Percentiles rank a stretch among this genome's conserved stretches.
Evolutionary conservation across 1,139 yeast genomes (phyloP).

Genomic region (Arxiozyma bovina): DNA sequence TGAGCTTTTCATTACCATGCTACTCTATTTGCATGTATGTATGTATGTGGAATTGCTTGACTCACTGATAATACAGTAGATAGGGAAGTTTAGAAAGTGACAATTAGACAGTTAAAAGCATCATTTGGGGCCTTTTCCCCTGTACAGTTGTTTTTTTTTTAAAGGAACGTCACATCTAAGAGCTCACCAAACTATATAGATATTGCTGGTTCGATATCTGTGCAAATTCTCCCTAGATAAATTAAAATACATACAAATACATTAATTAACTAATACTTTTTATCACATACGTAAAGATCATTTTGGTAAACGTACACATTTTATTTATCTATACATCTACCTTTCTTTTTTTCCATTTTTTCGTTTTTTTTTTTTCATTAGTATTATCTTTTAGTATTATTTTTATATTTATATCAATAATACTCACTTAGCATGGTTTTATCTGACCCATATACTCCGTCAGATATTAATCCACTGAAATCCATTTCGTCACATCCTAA

Average conservation of each 20-base stretch:
- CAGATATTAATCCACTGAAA: not conserved
- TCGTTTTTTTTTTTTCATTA: too few relatives aligned
- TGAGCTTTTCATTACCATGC: not conserved
- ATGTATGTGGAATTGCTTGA: too few relatives aligned
- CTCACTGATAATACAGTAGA: not conserved
- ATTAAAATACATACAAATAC: not conserved
- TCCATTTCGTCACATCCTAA: not conserved
- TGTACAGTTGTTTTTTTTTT: not conserved
- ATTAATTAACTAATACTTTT: too few relatives aligned
- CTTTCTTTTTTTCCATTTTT: not conserved
- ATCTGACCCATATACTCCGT: not conserved
- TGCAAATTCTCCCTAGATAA: not conserved
- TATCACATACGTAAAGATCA: too few relatives aligned
- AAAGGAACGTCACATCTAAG: not conserved
- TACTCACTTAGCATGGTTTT: not conserved
- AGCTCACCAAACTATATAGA: not conserved
- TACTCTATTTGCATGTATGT: too few relatives aligned
- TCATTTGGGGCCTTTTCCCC: not conserved
- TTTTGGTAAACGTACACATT: too few relatives aligned
- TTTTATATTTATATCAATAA: not conserved
- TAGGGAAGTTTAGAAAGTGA: not conserved
- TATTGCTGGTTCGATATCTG: conserved; percentile 1
- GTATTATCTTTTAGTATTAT: too few relatives aligned
- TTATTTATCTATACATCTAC: too few relatives aligned
- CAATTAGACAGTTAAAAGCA: not conserved